These are phyloP conservation scores for Alternaria brassicicola DNA, from an alignment of 2,329 filamentous ascomycete species.

Conservation along the genomic window DNA sequence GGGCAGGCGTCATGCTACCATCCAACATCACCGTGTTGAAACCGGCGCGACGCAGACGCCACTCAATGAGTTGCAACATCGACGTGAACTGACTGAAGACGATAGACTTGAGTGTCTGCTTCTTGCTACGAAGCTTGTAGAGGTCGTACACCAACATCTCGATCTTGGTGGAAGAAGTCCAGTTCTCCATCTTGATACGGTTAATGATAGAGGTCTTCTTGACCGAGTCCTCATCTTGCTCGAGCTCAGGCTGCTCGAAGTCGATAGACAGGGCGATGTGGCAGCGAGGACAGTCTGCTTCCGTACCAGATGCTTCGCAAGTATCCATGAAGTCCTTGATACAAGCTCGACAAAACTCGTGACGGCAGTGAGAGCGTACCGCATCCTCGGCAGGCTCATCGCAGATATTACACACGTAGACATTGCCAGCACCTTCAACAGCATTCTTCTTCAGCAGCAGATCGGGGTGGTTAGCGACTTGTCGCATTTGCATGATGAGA, in stretches of 20 bases:
- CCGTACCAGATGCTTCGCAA: conserved; percentile 66
- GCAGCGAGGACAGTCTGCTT: conserved; percentile 81
- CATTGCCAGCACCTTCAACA: conserved; percentile 82
- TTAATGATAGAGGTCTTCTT: conserved; percentile 99
- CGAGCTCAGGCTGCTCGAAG: conserved; percentile 91
- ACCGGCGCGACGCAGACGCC: conserved; percentile 92
- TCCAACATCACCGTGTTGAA: conserved; percentile 99
- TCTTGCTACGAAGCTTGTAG: conserved; percentile 88
- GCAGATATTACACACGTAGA: conserved; percentile 91
- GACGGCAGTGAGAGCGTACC: conserved; percentile 87
- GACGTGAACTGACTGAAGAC: conserved; percentile 98
- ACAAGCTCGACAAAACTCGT: conserved; percentile 87
- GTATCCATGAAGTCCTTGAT: conserved; percentile 81
- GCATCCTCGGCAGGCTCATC: conserved; percentile 96
- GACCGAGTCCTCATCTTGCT: conserved; percentile 82
- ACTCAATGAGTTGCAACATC: conserved; percentile 96
- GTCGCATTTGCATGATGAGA: conserved; percentile 98
- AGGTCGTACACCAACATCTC: conserved; percentile 94
- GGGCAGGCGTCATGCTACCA: conserved; percentile 92
- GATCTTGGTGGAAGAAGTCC: conserved; percentile 98
- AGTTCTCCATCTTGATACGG: conserved; percentile 97
- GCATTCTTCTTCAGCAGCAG: conserved; percentile 84
- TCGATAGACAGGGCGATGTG: conserved; percentile 91
- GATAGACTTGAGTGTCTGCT: conserved; percentile 93
- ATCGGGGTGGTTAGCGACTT: conserved; percentile 96